A percentile compares a stretch with the other conserved stretches of the same genome.
These are phyloP conservation scores for Porphyra umbilicalis DNA, from an alignment of 31 red algal genomes.

Conservation along the genomic window DNA sequence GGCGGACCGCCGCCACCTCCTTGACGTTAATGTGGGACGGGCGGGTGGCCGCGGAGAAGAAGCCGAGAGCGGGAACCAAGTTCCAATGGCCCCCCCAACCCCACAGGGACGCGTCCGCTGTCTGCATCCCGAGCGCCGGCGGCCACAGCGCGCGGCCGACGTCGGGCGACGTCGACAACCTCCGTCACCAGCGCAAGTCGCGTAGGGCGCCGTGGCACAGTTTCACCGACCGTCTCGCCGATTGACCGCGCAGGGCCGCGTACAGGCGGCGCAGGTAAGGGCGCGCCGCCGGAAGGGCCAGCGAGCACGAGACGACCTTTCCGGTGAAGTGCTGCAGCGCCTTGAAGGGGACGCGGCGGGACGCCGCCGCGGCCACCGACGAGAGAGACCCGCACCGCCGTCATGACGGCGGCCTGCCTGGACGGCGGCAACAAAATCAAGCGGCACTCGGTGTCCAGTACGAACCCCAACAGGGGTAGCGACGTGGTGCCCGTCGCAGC, in stretches of 20 bases:
- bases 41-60: background rate
- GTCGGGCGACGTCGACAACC: background rate
- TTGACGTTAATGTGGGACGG: conserved; percentile 1
- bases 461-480: too few relatives aligned
- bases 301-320: background rate
- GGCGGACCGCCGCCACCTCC: background rate
- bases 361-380: background rate
- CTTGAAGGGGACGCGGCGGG: background rate
- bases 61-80: background rate
- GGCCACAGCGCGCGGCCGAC: background rate
- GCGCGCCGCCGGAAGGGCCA: background rate
- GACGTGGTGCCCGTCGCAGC: too few relatives aligned
- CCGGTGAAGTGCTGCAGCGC: background rate
- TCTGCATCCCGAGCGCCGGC: background rate
- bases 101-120: background rate
- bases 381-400: too few relatives aligned
- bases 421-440: too few relatives aligned
- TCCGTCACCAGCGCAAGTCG: background rate
- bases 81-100: conserved; percentile 1
- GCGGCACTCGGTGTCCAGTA: too few relatives aligned
- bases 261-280: background rate
- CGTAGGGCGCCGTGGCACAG: background rate
- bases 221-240: background rate
- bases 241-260: background rate
- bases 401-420: too few relatives aligned